A percentile compares a stretch with the other conserved stretches of the same genome.
Evolutionary conservation across 78 protist genomes (phyloP).

Genomic region (Dictyostelium brefeldianum): DNA sequence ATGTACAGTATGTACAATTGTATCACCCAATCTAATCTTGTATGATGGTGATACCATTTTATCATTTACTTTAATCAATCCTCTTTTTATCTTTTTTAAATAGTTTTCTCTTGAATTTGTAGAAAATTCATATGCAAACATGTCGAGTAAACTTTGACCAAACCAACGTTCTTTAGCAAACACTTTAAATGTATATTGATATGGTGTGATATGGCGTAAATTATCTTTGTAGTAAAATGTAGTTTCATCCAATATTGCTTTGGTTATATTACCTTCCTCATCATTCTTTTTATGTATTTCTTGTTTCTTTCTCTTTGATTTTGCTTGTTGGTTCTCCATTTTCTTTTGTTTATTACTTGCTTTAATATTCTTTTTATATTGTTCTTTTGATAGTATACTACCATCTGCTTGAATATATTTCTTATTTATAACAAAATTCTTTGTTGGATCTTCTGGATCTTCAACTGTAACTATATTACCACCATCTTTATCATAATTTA

Average conservation of each 20-base stretch:
- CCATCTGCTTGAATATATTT: slow-evolving; percentile 47
- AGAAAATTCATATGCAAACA: slow-evolving; percentile 82
- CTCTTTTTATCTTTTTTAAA: slow-evolving; percentile 59
- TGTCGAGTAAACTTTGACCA: slow-evolving; percentile 80
- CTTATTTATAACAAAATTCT: not conserved
- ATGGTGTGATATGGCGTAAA: slow-evolving; percentile 86
- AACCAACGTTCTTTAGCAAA: slow-evolving; percentile 90
- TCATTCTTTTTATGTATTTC: slow-evolving; percentile 29
- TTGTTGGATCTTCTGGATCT: not conserved
- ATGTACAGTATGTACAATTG: slow-evolving; percentile 84
- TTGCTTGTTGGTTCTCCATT: slow-evolving; percentile 11
- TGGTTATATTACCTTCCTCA: slow-evolving; percentile 51
- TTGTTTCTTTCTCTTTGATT: not conserved
- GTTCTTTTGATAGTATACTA: not conserved
- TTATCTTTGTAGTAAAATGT: slow-evolving; percentile 28
- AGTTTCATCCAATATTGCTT: slow-evolving; percentile 29
- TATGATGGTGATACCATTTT: not conserved
- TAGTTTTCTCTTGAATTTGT: slow-evolving; percentile 35
- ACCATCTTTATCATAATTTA: not conserved
- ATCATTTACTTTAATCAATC: slow-evolving; percentile 72
- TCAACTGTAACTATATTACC: not conserved
- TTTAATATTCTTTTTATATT: slow-evolving; percentile 23
- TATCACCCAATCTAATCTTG: slow-evolving; percentile 30
- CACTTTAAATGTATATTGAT: slow-evolving; percentile 68
- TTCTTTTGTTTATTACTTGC: slow-evolving; percentile 25